Evolutionary conservation across 345 rosid species (phyloP).

Genomic region (Dimocarpus longan): DNA sequence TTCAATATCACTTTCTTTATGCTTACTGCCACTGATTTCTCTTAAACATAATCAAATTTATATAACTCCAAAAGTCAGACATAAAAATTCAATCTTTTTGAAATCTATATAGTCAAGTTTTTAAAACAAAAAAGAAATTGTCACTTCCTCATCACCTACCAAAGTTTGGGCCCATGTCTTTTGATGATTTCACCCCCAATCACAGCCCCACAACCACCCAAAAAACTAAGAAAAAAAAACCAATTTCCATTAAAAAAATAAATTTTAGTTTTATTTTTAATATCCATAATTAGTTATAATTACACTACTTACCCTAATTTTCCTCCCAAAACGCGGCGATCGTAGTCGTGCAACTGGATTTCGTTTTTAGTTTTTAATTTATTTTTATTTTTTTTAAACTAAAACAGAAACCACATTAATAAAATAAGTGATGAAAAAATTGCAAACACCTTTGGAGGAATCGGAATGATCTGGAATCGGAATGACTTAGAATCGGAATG

Average conservation of each 20-base stretch:
- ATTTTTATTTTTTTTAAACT: too few species aligned
- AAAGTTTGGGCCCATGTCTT: neutral
- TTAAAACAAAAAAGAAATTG: too few species aligned
- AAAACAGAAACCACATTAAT: neutral
- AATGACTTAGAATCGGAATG: too few species aligned
- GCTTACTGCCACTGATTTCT: too few species aligned
- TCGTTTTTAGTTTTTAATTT: neutral
- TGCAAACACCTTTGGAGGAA: neutral
- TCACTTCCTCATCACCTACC: neutral
- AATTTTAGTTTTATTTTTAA: too few species aligned
- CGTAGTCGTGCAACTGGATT: neutral
- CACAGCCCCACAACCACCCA: too few species aligned
- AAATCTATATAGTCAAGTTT: neutral
- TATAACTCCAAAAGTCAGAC: neutral
- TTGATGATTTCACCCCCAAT: too few species aligned
- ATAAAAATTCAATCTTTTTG: too few species aligned
- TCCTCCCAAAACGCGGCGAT: neutral
- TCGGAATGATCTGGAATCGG: too few species aligned
- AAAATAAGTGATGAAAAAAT: neutral
- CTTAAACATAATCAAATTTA: neutral
- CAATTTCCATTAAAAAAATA: too few species aligned
- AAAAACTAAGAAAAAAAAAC: too few species aligned
- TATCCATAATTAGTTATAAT: neutral
- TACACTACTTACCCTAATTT: neutral
- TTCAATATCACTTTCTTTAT: too few species aligned